Evolutionary conservation across 2,329 filamentous ascomycete genomes (phyloP).

Genomic region (Trichoderma sp.): DNA sequence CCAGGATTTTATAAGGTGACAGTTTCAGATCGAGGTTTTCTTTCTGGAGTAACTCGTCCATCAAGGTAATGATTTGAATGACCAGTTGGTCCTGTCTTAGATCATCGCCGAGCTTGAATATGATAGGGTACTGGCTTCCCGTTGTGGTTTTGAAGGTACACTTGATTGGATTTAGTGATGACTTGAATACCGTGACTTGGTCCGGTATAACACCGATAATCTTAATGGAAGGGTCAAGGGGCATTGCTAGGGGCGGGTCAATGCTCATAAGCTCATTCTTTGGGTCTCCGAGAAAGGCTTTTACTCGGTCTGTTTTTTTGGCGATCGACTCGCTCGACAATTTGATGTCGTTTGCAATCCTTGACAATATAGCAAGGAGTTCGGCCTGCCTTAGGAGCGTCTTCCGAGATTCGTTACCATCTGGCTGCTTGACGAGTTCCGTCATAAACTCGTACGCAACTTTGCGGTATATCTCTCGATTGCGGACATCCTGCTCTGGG

Average conservation of each 20-base stretch:
- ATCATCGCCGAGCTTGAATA: constrained; percentile 97
- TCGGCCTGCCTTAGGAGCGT: constrained; percentile 84
- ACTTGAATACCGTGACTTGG: constrained; percentile 91
- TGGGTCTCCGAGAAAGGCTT: constrained; percentile 79
- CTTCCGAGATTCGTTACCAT: constrained; percentile 71
- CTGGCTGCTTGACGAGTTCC: constrained; percentile 69
- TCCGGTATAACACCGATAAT: constrained; percentile 79
- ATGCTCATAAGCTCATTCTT: constrained; percentile 85
- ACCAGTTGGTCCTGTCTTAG: constrained; percentile 95
- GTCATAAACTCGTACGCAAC: constrained; percentile 96
- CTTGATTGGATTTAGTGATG: constrained; percentile 85
- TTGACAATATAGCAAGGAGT: constrained; percentile 80
- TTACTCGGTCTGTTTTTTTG: constrained; percentile 79
- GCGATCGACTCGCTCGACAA: constrained; percentile 73
- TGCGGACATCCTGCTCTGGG: constrained; percentile 68
- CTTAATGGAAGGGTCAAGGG: constrained; percentile 79
- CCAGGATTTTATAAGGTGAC: constrained; percentile 93
- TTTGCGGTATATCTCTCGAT: constrained; percentile 84
- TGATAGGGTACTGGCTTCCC: constrained; percentile 79
- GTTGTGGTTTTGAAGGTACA: constrained; percentile 82
- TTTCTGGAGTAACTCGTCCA: constrained; percentile 93
- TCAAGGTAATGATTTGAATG: constrained; percentile 93
- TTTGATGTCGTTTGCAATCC: constrained; percentile 85
- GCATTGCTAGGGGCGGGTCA: constrained; percentile 82
- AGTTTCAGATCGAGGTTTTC: constrained; percentile 95